phyloP scores from a whole-genome alignment of 495 filamentous ascomycete species.

The Penicillium canescens region DNA sequence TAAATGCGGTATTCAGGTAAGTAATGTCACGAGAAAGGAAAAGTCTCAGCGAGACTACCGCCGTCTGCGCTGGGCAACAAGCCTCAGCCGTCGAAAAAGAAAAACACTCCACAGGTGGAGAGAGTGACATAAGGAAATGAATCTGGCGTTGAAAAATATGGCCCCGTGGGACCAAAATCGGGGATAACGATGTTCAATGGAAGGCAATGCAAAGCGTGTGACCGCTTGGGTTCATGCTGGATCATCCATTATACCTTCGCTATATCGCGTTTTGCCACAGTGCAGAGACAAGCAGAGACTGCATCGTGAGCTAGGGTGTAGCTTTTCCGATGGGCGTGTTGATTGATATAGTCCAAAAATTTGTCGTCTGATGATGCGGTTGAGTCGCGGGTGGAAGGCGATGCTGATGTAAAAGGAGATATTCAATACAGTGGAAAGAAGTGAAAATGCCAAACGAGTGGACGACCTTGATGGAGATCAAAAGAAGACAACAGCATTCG shows the following conservation, averaged over 20 bases:
- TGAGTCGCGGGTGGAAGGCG: neutral
- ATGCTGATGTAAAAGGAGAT: slow-evolving; percentile 5
- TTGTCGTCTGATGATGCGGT: neutral
- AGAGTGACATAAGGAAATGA: slow-evolving; percentile 1
- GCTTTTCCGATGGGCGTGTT: neutral
- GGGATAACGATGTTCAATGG: slow-evolving; percentile 1
- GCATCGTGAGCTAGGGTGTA: neutral
- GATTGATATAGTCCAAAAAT: neutral
- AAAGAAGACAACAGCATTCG: neutral
- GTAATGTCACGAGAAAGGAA: slow-evolving; percentile 12
- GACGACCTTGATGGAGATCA: slow-evolving; percentile 16
- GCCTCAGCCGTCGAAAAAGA: neutral
- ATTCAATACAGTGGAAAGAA: slow-evolving; percentile 22
- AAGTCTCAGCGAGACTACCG: neutral
- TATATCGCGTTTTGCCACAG: slow-evolving; percentile 1
- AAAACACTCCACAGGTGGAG: neutral
- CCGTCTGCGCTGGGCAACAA: neutral
- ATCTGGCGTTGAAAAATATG: slow-evolving; percentile 1
- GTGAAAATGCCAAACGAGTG: slow-evolving; percentile 18
- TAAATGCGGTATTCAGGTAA: slow-evolving; percentile 9
- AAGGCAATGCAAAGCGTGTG: slow-evolving; percentile 5
- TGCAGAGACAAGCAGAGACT: neutral
- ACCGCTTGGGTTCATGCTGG: neutral
- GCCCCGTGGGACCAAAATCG: slow-evolving; percentile 8
- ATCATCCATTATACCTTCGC: slow-evolving; percentile 6